A percentile compares a stretch with the other conserved stretches of the same genome.
These are phyloP conservation scores for Neospermospora avenae DNA, from an alignment of 2,329 filamentous ascomycete species.

Conservation along the genomic window DNA sequence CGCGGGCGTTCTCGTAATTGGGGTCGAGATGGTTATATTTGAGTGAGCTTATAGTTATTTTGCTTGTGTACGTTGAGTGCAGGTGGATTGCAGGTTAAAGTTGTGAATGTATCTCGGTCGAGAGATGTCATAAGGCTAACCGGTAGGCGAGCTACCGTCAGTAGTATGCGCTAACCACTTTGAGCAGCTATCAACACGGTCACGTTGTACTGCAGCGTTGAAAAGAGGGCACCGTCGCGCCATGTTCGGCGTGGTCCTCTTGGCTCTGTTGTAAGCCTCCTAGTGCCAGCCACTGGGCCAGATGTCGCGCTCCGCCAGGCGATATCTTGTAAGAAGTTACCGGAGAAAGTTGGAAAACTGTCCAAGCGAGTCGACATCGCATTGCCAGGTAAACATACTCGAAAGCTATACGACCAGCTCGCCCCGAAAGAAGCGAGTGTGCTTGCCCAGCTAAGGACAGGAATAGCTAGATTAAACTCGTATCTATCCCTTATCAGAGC, in stretches of 20 bases:
- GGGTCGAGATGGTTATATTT: too few species aligned
- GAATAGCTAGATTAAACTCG: neutral
- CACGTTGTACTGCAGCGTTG: too few species aligned
- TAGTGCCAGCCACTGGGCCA: too few species aligned
- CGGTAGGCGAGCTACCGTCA: slow-evolving; percentile 5
- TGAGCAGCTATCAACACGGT: neutral
- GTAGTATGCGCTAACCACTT: neutral
- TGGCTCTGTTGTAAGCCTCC: too few species aligned
- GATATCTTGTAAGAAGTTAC: neutral
- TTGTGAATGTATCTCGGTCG: neutral
- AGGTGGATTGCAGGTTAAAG: too few species aligned
- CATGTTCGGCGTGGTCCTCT: too few species aligned
- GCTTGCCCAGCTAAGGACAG: neutral
- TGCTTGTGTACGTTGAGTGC: too few species aligned
- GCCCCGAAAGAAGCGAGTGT: neutral
- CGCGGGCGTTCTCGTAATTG: too few species aligned
- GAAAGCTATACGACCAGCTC: neutral
- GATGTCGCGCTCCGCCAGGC: too few species aligned
- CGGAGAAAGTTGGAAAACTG: neutral
- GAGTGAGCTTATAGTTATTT: too few species aligned
- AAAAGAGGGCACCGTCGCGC: too few species aligned
- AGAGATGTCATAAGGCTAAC: neutral
- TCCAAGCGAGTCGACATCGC: neutral
- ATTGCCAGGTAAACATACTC: neutral
- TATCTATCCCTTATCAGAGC: neutral